These are phyloP conservation scores for Ustilago xerochloae DNA, from an alignment of 1,284 basidiomycete genomes.

Conservation along the genomic window DNA sequence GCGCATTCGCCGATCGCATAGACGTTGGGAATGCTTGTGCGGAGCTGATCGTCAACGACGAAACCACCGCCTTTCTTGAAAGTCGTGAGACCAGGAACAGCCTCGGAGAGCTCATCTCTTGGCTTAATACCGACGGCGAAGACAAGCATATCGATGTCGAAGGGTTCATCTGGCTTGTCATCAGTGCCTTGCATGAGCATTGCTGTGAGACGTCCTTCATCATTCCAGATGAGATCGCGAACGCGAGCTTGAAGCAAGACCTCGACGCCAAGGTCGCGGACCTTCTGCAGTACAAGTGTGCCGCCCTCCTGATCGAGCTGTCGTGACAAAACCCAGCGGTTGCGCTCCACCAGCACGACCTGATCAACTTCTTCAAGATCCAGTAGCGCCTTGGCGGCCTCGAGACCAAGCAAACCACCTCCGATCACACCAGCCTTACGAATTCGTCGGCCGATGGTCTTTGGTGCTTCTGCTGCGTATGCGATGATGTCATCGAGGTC, in stretches of 20 bases:
- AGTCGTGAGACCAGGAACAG: slow-evolving; percentile 52
- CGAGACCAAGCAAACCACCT: slow-evolving; percentile 79
- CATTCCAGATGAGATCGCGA: slow-evolving; percentile 53
- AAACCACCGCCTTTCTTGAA: slow-evolving; percentile 75
- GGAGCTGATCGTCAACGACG: slow-evolving; percentile 74
- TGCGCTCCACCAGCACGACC: slow-evolving; percentile 75
- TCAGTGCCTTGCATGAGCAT: slow-evolving; percentile 58
- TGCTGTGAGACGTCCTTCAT: slow-evolving; percentile 48
- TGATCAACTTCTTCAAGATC: slow-evolving; percentile 73
- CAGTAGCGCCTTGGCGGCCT: slow-evolving; percentile 79
- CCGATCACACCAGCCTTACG: slow-evolving; percentile 74
- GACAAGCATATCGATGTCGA: slow-evolving; percentile 68
- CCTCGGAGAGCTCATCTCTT: slow-evolving; percentile 76
- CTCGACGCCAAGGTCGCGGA: slow-evolving; percentile 76
- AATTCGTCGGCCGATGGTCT: slow-evolving; percentile 40
- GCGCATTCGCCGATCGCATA: slow-evolving; percentile 83
- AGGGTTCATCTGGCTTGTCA: slow-evolving; percentile 64
- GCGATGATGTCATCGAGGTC: slow-evolving; percentile 59
- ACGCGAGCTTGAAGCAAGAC: slow-evolving; percentile 74
- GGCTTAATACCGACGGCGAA: slow-evolving; percentile 73
- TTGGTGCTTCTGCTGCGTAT: slow-evolving; percentile 46
- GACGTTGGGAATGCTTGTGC: slow-evolving; percentile 74
- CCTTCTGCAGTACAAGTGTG: slow-evolving; percentile 77
- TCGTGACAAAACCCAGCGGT: slow-evolving; percentile 76
- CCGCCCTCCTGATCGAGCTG: slow-evolving; percentile 79